Evolutionary conservation across 139 green algal species (phyloP).

Genomic region (Volvox africanus): DNA sequence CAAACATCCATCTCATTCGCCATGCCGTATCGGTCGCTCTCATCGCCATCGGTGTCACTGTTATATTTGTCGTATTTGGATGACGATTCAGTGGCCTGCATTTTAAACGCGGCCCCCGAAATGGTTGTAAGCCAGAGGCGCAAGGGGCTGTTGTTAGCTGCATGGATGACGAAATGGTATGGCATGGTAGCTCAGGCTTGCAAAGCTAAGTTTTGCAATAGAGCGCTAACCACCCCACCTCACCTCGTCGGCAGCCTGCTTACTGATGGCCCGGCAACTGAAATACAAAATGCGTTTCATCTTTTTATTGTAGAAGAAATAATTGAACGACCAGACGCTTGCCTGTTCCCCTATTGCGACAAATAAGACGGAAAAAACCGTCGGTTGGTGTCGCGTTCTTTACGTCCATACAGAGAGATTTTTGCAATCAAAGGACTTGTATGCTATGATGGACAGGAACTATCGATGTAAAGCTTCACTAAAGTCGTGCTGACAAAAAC

Average conservation of each 20-base stretch:
- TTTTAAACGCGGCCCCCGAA: not conserved
- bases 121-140: not conserved
- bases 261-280: constrained; percentile 69
- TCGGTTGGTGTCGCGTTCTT: no score
- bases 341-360: constrained; percentile 78
- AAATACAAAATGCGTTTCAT: constrained; percentile 95
- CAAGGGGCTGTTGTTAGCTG: not conserved
- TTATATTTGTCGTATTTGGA: constrained; percentile 78
- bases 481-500: no score
- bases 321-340: constrained; percentile 96
- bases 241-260: constrained; percentile 67
- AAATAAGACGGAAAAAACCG: no score
- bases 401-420: no score
- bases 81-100: constrained; percentile 58
- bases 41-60: constrained; percentile 70
- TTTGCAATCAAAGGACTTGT: no score
- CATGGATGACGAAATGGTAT: no score
- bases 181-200: no score
- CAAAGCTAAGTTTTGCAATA: no score
- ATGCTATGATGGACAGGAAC: no score
- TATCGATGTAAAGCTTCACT: no score
- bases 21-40: constrained; percentile 78
- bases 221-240: not conserved
- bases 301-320: constrained; percentile 99
- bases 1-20: constrained; percentile 78